Evolutionary conservation across 495 filamentous ascomycete species (phyloP), one percentile per base, ranked within the genome.

Genomic region (Xylaria castorea): DNA sequence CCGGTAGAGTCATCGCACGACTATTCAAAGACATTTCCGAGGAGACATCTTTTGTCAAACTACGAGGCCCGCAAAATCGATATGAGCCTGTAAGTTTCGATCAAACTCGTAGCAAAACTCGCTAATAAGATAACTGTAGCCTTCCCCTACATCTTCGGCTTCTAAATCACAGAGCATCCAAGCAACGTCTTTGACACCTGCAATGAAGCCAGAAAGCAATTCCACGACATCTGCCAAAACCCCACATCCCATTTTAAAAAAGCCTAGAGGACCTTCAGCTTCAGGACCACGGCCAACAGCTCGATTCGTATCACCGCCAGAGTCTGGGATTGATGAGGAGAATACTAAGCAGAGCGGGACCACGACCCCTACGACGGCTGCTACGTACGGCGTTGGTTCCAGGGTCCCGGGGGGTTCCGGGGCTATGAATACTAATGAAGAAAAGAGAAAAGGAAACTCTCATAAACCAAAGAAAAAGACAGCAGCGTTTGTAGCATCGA

Each of bases 201-300:
- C 66, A 48, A 55, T 74, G 0, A 73, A 67, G 36, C 48, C 55
- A 66, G 73, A 75, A 51, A 70, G 57, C 46, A 79, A 75, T 66
- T 18, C 66, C 62, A 53, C 58, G 27, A 66, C 73, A 66, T 72
- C 70, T 46, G 72, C 73, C 40, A 83, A 80, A 62, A 64, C 73
- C 44, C 75, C 81, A 9, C 87, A 83, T 76, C 83, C 86, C 0
- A 88, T 87, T 57, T 74, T 87, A 68, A 89, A 89, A 75, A 88
- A 87, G 76, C 80, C 80, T 55, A 84, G 87, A 70, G 85, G 83
- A 11, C 85, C 86, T 67, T 87, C 85, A 46, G 75, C 75, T 51
- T 83, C 82, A n/a, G 84, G 84, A 55, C 82, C 83, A 9, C 80
- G 83, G 30, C 86, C 86, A 32, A 87, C 85, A 34, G 85, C 87